These are phyloP conservation scores for Dothideomycetes sp. DNA, from an alignment of 2,329 filamentous ascomycete genomes.

Conservation along the genomic window DNA sequence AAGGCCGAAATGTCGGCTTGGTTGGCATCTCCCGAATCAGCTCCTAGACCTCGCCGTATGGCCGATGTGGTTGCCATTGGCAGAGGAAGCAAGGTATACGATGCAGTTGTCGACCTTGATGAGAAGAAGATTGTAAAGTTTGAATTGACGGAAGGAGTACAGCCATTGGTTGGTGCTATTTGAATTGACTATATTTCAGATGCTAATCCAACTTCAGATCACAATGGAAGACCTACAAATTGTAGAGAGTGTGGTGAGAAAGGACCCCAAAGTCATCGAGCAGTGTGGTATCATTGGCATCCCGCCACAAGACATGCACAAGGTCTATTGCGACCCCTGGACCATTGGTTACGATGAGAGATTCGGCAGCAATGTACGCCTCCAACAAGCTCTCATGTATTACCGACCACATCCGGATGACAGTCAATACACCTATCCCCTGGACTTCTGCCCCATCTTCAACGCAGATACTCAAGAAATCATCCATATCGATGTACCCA, in stretches of 20 bases:
- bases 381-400: conserved; percentile 94
- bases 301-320: conserved; percentile 75
- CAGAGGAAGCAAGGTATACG: conserved; percentile 68
- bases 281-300: conserved; percentile 80
- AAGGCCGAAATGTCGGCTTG: conserved; percentile 77
- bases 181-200: neutral
- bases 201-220: conserved; percentile 38
- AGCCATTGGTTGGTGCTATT: conserved; percentile 50
- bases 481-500: conserved; percentile 74
- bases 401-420: conserved; percentile 79
- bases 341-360: conserved; percentile 91
- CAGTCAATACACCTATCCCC: conserved; percentile 80
- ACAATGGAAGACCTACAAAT: conserved; percentile 82
- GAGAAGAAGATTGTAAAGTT: conserved; percentile 60
- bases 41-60: conserved; percentile 56
- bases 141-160: conserved; percentile 65
- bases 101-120: conserved; percentile 68
- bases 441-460: conserved; percentile 91
- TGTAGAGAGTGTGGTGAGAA: conserved; percentile 67
- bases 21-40: conserved; percentile 55
- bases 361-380: conserved; percentile 65
- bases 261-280: conserved; percentile 79
- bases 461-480: conserved; percentile 71
- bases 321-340: conserved; percentile 94
- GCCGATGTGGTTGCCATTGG: conserved; percentile 80